Evolutionary conservation across 2,329 filamentous ascomycete species (phyloP), one percentile per base, ranked within the genome.

Genomic region (Exophiala phaeomuriformis): DNA sequence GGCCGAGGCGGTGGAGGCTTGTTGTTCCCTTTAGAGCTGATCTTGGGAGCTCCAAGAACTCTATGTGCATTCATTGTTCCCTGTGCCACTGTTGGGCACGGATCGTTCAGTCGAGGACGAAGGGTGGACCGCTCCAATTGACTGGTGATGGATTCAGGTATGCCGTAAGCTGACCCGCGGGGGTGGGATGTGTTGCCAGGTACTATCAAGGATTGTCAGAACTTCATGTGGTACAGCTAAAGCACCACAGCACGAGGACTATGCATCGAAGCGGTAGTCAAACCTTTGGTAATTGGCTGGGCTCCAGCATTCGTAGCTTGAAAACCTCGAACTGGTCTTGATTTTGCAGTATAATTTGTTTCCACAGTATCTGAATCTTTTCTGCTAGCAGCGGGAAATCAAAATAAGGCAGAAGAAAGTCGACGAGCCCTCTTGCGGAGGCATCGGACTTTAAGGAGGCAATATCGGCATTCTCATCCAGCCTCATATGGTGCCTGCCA

Each of bases 261-360:
- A 30, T 54, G 51, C 51, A 55, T 55, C 43, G 39, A 41, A 27
- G 37, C 40, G 49, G 55, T 55, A 37, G 51, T 42, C 55, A 52
- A 37, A 57, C 55, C 55, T 49, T 19, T 40, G 19, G 47, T 46
- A 31, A 52, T 49, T 54, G 8, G 45, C 31, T 43, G 43, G 46
- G 30, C 12, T 3, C 42, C 30, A 10, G 19, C 10, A 3, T 49
- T 33, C 51, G 51, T 51, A 36, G 30, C 19, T 19, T 19, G 19
- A 39, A 39, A 8, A 39, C 36, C 4, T 41, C 4, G 39, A 28
- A 3, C 9, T 41, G 12, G 39, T 12, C 28, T 9, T 27, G 12
- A 10, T 5, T 27, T 28, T 5, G n/a, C 27, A 2, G 3, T 27
- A 6, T 27, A 5, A 12, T 41, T 27, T 28, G 39, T 41, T 5